Base-by-base conservation (phyloP, 257 asterid species). In the Fraxinus excelsior region DNA sequence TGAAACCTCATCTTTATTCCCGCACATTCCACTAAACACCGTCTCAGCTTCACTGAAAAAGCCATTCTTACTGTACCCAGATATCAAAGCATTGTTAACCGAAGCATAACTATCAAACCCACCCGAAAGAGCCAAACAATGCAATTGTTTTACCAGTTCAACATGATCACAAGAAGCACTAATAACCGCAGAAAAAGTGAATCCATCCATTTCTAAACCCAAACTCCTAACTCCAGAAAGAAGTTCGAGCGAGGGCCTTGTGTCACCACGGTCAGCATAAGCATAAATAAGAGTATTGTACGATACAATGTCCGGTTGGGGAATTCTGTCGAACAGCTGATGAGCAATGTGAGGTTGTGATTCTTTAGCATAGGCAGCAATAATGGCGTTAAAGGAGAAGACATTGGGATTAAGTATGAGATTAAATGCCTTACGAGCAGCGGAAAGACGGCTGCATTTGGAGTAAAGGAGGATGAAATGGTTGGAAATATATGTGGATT, bases 381-480 rank as follows among this genome's bases (percentile, higher is more conserved):
- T 62, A 76, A 92, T 87, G 51, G 89, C 84, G 72, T 92, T 92
- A 89, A 79, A 92, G 69, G 97, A 87, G 88, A 86, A 92, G 78
- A 92, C 85, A 72, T 92, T 92, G 78, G 95, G 96, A 21, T 80
- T 72, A 0, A 75, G 64, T 75, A 76, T 84, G 73, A 83, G 85
- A 38, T 84, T 81, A 82, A 92, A 92, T 56, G 86, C 88, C 67
- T 53, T 80, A 29, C 80, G 82, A 80, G 96, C 96, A 72, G 86
- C 80, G 76, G 83, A 78, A 53, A 91, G 88, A 6, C 80, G 79
- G 81, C 90, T 73, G 79, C 92, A 92, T 82, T 86, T 91, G 84
- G 96, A 91, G 89, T 92, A 91, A 14, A 92, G 91, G 83, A 91
- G 89, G 68, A 87, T 89, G 88, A 92, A 87, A 78, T 89, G 97